These are phyloP conservation scores for Neurospora tetrasperma DNA, from an alignment of 495 filamentous ascomycete species.

Conservation along the genomic window DNA sequence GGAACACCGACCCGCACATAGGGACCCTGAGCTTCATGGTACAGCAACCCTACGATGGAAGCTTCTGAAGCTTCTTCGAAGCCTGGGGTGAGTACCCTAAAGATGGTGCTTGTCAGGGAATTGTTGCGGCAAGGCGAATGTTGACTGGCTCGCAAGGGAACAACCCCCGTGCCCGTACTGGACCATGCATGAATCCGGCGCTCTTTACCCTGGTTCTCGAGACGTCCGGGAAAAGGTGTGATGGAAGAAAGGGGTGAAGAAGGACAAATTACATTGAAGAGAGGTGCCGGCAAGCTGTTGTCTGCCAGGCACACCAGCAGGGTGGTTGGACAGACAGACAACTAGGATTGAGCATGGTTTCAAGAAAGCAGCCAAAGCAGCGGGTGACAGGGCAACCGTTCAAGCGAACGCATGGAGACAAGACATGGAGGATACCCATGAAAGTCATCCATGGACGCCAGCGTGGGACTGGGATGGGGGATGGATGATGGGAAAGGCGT, in stretches of 20 bases:
- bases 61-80: not conserved
- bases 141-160: not conserved
- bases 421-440: constrained; percentile 15
- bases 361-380: constrained; percentile 14
- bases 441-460: constrained; percentile 11
- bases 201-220: constrained; percentile 14
- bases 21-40: not conserved
- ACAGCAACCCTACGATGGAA: not conserved
- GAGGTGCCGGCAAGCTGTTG: not conserved
- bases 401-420: constrained; percentile 13
- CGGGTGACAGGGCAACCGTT: constrained; percentile 17
- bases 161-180: constrained; percentile 10
- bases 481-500: constrained; percentile 6
- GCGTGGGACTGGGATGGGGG: constrained; percentile 6
- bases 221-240: not conserved
- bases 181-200: constrained; percentile 8
- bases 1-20: not conserved
- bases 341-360: constrained; percentile 16
- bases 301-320: constrained; percentile 2
- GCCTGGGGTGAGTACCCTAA: not conserved
- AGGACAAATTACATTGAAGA: not conserved
- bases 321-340: constrained; percentile 8
- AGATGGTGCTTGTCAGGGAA: not conserved
- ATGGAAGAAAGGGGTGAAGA: constrained; percentile 11
- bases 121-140: not conserved